A percentile compares a stretch with the other conserved stretches of the same genome.
Evolutionary conservation across 75 land plant genomes (phyloP).

Genomic region (Sequoiadendron giganteum): DNA sequence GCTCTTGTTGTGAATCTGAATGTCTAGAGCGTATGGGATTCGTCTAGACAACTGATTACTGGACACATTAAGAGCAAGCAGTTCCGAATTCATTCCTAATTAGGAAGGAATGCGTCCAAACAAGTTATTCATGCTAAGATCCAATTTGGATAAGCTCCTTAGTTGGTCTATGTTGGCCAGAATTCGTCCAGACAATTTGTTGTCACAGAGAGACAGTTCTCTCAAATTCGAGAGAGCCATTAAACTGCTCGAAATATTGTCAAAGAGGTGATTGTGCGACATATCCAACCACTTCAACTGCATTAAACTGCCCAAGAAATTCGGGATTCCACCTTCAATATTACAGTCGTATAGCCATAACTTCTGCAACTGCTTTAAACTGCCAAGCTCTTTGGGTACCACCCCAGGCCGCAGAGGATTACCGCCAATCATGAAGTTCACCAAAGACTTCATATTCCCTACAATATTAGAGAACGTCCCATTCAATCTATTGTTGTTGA

Average conservation of each 20-base stretch:
- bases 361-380: slow-evolving; percentile 14
- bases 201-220: slow-evolving; percentile 23
- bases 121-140: slow-evolving; percentile 31
- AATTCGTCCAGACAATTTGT: slow-evolving; percentile 34
- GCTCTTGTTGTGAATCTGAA: slow-evolving; percentile 29
- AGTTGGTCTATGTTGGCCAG: slow-evolving; percentile 14
- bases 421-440: slow-evolving; percentile 11
- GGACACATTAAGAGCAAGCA: no score
- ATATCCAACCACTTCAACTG: slow-evolving; percentile 38
- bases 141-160: slow-evolving; percentile 1
- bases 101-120: slow-evolving; percentile 53
- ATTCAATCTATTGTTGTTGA: slow-evolving; percentile 23
- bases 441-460: slow-evolving; percentile 17
- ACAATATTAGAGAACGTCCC: slow-evolving; percentile 21
- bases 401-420: slow-evolving; percentile 17
- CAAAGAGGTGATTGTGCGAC: slow-evolving; percentile 41
- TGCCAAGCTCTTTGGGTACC: slow-evolving; percentile 19
- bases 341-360: slow-evolving; percentile 16
- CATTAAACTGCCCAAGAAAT: slow-evolving; percentile 22
- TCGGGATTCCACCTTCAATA: slow-evolving; percentile 38
- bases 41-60: no score
- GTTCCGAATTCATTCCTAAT: not conserved
- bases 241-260: slow-evolving; percentile 43
- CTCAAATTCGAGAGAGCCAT: slow-evolving; percentile 16
- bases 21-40: not conserved